These are phyloP conservation scores for Ogataea dorogensis DNA, from an alignment of 805 yeast genomes.

Conservation along the genomic window DNA sequence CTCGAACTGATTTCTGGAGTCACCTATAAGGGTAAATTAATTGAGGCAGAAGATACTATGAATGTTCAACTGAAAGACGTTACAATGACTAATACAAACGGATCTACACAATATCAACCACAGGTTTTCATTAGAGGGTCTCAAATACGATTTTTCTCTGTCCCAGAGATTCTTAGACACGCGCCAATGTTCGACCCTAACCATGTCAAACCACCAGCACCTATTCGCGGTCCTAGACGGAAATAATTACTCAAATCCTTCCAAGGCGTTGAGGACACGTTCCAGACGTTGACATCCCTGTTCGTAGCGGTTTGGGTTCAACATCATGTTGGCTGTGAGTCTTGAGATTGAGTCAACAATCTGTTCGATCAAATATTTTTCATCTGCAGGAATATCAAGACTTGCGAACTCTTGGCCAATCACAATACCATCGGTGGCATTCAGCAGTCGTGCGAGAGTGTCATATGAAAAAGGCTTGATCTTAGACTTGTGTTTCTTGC, in stretches of 20 bases:
- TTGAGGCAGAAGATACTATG: conserved; percentile 92
- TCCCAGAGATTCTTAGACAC: conserved; percentile 83
- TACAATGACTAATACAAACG: conserved; percentile 72
- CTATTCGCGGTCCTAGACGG: conserved; percentile 49
- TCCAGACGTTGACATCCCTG: conserved; percentile 79
- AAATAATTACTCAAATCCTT: conserved; percentile 55
- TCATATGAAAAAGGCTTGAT: conserved; percentile 37
- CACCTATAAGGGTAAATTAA: conserved; percentile 80
- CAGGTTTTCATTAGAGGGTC: conserved; percentile 92
- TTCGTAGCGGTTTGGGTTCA: conserved; percentile 75
- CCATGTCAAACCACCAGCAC: conserved; percentile 65
- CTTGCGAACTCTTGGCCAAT: conserved; percentile 72
- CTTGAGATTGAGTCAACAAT: conserved; percentile 82
- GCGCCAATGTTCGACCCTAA: conserved; percentile 80
- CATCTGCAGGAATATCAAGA: conserved; percentile 70
- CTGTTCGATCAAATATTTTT: conserved; percentile 77
- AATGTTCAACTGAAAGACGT: conserved; percentile 84
- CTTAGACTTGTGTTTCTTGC: conserved; percentile 24
- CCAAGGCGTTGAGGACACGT: conserved; percentile 80
- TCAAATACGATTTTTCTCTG: conserved; percentile 74
- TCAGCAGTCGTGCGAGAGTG: conserved; percentile 50
- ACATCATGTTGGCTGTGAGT: conserved; percentile 85
- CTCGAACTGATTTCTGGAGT: conserved; percentile 84
- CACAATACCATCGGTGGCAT: conserved; percentile 59
- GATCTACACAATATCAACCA: conserved; percentile 71